Evolutionary conservation across 306 rosid species (phyloP).

Genomic region (Cucumis cinereus): DNA sequence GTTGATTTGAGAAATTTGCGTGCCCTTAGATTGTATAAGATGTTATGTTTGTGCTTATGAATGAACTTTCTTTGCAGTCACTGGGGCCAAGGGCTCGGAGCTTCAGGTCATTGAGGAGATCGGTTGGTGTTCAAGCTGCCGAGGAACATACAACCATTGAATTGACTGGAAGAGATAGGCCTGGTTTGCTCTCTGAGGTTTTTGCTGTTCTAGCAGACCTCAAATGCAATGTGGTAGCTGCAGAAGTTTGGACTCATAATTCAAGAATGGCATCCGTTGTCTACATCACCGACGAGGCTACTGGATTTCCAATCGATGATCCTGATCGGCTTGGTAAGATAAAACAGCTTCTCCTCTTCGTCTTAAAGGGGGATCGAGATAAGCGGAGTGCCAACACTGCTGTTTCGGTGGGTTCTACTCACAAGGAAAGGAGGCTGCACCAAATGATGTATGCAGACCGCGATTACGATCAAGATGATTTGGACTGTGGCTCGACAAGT

Average conservation of each 20-base stretch:
- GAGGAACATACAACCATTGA: slow-evolving; percentile 70
- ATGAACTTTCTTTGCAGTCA: slow-evolving; percentile 36
- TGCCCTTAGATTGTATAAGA: background rate
- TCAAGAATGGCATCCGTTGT: slow-evolving; percentile 96
- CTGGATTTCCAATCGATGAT: slow-evolving; percentile 46
- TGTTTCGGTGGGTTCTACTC: slow-evolving; percentile 84
- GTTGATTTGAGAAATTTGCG: background rate
- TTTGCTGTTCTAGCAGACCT: slow-evolving; percentile 91
- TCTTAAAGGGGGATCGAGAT: slow-evolving; percentile 74
- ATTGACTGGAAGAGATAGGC: slow-evolving; percentile 84
- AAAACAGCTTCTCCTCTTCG: slow-evolving; percentile 62
- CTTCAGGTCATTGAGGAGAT: slow-evolving; percentile 70
- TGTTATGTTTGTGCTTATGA: background rate
- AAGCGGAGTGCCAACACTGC: slow-evolving; percentile 78
- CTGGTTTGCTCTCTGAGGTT: slow-evolving; percentile 90
- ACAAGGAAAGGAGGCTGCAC: slow-evolving; percentile 93
- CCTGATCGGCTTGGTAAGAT: slow-evolving; percentile 53
- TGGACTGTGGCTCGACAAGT: slow-evolving; percentile 33
- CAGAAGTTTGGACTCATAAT: slow-evolving; percentile 98
- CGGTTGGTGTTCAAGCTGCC: slow-evolving; percentile 85
- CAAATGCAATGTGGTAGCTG: slow-evolving; percentile 92
- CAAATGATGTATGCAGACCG: slow-evolving; percentile 99
- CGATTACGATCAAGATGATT: slow-evolving; percentile 48
- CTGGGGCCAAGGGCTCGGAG: slow-evolving; percentile 69
- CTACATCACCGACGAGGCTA: slow-evolving; percentile 54